Base-by-base conservation (phyloP, 2,329 filamentous ascomycete species). In the Talaromyces funiculosus region DNA sequence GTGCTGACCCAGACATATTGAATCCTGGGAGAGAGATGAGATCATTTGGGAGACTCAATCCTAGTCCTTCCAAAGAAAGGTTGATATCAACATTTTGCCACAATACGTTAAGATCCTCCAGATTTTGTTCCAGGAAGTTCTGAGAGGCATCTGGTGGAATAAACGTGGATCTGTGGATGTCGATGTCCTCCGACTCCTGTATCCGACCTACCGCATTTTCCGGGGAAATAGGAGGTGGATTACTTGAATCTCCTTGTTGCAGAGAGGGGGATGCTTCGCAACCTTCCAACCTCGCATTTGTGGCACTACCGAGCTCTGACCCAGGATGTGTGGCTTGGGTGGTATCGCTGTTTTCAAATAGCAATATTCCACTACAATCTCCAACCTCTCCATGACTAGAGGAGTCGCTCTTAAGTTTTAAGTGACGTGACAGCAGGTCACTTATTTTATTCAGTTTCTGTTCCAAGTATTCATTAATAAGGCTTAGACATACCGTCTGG, bases 11-110 rank as follows among this genome's bases (percentile, higher is more conserved):
- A 51, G 56, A 40, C 51, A 51, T 40, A 58, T 58, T 22, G 45
- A 58, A 16, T n/a, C 42, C 56, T 16, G 56, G 56, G 33, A 58
- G 31, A 51, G 56, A 58, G 56, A 58, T 58, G 43, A 58, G 56
- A 58, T 58, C 20, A 20, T 58, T 58, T 58, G 56, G 31, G n/a
- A 58, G 56, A 58, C 56, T 33, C 51, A 58, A 58, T 6, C 33
- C 56, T 51, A 51, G 43, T 51, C 43, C 56, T 58, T 58, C 56
- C 56, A 58, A 20, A 43, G 55, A 38, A 40, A 58, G 51, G 55
- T 16, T 38, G 56, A 43, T 49, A 40, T 58, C 43, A 51, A 58
- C 4, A 31, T 16, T 58, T 58, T 43, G 43, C 56, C 56, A 58
- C 35, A 58, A 49, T 3, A 58, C 18, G 45, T 58, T 58, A 14